Conservation (phyloP, 495 filamentous ascomycete genomes). For the Copromyces sp. region DNA sequence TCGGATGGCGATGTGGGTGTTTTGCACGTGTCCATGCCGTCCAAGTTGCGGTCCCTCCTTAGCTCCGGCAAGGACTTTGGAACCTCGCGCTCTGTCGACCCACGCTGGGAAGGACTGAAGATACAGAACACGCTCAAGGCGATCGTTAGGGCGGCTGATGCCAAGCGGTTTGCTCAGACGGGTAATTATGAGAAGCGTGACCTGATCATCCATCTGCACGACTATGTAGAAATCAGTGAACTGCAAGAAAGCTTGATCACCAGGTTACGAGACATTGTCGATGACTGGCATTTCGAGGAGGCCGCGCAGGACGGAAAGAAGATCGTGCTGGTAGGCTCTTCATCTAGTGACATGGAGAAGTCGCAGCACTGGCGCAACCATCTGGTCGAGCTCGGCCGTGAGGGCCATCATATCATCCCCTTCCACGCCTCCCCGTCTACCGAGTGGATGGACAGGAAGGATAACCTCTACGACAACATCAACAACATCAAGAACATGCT, state of each 20-base stretch:
- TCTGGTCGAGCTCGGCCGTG: constrained; percentile 21
- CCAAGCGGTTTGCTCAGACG: constrained; percentile 5
- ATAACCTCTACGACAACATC: constrained; percentile 30
- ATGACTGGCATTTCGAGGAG: constrained; percentile 38
- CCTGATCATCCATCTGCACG: constrained; percentile 66
- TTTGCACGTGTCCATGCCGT: constrained; percentile 13
- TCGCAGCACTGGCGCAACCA: constrained; percentile 22
- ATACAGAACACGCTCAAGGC: constrained; percentile 29
- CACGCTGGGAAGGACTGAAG: constrained; percentile 36
- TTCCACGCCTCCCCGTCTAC: constrained; percentile 12
- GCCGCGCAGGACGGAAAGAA: constrained; percentile 46
- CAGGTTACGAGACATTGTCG: constrained; percentile 59
- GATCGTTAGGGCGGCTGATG: constrained; percentile 22
- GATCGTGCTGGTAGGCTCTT: constrained; percentile 66
- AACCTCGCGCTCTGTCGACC: constrained; percentile 10
- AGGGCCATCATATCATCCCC: constrained; percentile 19
- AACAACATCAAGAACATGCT: constrained; percentile 33
- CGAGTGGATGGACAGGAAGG: constrained; percentile 12
- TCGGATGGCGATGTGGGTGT: constrained; percentile 10
- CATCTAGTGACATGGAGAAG: constrained; percentile 28
- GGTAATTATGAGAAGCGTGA: constrained; percentile 8
- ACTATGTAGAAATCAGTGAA: constrained; percentile 63
- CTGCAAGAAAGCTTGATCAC: constrained; percentile 52
- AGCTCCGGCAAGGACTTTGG: constrained; percentile 2
- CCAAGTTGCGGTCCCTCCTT: constrained; percentile 15